phyloP scores from a whole-genome alignment of 352 stramenopile species.

The Elongisporangium anandrum region DNA sequence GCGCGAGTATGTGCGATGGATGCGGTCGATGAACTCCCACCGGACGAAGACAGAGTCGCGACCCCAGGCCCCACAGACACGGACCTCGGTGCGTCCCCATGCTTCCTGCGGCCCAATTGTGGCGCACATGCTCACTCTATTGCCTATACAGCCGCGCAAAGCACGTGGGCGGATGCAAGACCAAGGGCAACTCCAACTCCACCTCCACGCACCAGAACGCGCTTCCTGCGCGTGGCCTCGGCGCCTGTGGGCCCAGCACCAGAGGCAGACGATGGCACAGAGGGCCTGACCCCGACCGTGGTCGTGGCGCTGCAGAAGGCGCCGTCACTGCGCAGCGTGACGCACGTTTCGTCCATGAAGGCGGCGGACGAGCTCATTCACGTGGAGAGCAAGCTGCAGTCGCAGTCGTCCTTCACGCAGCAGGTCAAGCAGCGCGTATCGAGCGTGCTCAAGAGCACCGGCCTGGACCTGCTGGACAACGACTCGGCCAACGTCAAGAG shows the following conservation, averaged over 20 bases:
- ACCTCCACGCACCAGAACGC: not conserved
- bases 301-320: not conserved
- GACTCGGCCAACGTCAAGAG: slow-evolving; percentile 28
- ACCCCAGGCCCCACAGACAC: not conserved
- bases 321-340: not conserved
- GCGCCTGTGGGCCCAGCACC: not conserved
- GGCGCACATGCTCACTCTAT: not conserved
- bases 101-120: not conserved
- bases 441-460: slow-evolving; percentile 23
- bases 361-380: not conserved
- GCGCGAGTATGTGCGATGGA: not conserved
- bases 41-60: not conserved
- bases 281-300: not conserved
- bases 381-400: not conserved
- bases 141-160: not conserved
- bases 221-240: not conserved
- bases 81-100: not conserved
- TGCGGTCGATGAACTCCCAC: not conserved
- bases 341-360: not conserved
- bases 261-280: not conserved
- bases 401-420: not conserved
- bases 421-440: not conserved
- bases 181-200: not conserved
- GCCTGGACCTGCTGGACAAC: slow-evolving; percentile 22
- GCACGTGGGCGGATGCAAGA: not conserved